phyloP scores from a whole-genome alignment of 2,329 filamentous ascomycete species.

The Ampelomyces quisqualis region DNA sequence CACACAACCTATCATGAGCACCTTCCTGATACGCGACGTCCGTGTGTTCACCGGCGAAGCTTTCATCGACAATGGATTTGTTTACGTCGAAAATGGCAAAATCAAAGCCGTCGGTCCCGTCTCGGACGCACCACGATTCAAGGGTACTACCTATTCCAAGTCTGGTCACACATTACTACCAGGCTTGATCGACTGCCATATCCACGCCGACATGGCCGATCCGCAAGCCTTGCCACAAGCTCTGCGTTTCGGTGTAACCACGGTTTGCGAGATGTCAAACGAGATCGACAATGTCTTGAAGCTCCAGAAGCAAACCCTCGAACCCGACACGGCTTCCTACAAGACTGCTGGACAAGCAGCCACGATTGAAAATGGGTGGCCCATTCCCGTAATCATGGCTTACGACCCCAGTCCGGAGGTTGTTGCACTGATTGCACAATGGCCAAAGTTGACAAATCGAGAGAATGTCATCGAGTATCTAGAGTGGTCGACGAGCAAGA shows the following conservation, averaged over 20 bases:
- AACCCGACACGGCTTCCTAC: slow-evolving; percentile 48
- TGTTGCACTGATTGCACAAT: slow-evolving; percentile 46
- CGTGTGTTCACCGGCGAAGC: slow-evolving; percentile 52
- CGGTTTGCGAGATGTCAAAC: slow-evolving; percentile 54
- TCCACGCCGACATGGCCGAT: slow-evolving; percentile 49
- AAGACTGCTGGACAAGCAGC: slow-evolving; percentile 53
- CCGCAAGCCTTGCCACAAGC: slow-evolving; percentile 47
- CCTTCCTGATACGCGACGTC: slow-evolving; percentile 47
- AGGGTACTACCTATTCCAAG: slow-evolving; percentile 42
- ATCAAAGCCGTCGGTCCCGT: slow-evolving; percentile 39
- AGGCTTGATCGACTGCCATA: slow-evolving; percentile 55
- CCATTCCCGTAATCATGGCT: slow-evolving; percentile 47
- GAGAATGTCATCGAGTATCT: slow-evolving; percentile 49
- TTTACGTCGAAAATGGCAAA: slow-evolving; percentile 47
- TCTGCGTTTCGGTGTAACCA: slow-evolving; percentile 54
- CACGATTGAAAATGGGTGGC: slow-evolving; percentile 57
- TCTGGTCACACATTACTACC: slow-evolving; percentile 52
- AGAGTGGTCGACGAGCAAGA: slow-evolving; percentile 43
- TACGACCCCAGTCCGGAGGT: slow-evolving; percentile 43
- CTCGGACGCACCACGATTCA: slow-evolving; percentile 18
- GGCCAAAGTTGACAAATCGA: slow-evolving; percentile 49
- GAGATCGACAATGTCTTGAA: slow-evolving; percentile 33
- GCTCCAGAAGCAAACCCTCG: slow-evolving; percentile 28
- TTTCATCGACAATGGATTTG: slow-evolving; percentile 45
- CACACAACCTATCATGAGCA: slow-evolving; percentile 22